Evolutionary conservation across 1,284 basidiomycete genomes (phyloP).

Genomic region (Phylloboletellus chloephorus): DNA sequence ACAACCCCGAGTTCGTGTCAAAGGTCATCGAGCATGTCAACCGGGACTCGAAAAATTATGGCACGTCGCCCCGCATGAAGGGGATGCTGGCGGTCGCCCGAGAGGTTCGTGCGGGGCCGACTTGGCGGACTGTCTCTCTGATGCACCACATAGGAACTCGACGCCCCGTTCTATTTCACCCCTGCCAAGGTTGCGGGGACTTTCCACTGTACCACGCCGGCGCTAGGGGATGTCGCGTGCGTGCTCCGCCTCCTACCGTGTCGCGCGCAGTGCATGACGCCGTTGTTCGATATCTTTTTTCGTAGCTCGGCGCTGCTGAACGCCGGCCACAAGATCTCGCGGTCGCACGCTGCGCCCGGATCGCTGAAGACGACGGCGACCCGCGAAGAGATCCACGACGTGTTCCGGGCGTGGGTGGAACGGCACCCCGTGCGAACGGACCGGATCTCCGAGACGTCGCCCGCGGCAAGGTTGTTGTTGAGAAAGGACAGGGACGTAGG

Average conservation of each 20-base stretch:
- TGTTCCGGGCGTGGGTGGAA: constrained; percentile 82
- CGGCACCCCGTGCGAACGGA: constrained; percentile 79
- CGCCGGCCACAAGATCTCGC: constrained; percentile 78
- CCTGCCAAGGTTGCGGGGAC: constrained; percentile 76
- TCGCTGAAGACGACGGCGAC: constrained; percentile 89
- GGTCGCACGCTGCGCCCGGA: constrained; percentile 86
- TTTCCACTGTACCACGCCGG: constrained; percentile 80
- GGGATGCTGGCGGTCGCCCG: constrained; percentile 92
- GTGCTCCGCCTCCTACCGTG: constrained; percentile 26
- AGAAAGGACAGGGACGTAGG: constrained; percentile 59
- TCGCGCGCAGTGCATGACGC: too few relatives aligned
- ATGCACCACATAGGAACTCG: not conserved
- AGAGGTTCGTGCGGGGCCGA: constrained; percentile 51
- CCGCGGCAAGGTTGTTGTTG: constrained; percentile 60
- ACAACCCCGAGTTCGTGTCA: constrained; percentile 70
- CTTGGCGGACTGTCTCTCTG: too few relatives aligned
- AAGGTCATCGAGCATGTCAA: constrained; percentile 77
- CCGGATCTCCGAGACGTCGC: constrained; percentile 68
- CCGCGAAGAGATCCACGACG: constrained; percentile 70
- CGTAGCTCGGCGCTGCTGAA: constrained; percentile 81
- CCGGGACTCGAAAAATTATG: constrained; percentile 57
- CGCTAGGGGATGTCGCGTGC: constrained; percentile 70
- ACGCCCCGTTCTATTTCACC: constrained; percentile 83
- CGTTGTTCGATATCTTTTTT: not conserved
- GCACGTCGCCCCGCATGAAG: constrained; percentile 81